phyloP scores from a whole-genome alignment of 495 filamentous ascomycete genomes.

The Neurospora sp. region DNA sequence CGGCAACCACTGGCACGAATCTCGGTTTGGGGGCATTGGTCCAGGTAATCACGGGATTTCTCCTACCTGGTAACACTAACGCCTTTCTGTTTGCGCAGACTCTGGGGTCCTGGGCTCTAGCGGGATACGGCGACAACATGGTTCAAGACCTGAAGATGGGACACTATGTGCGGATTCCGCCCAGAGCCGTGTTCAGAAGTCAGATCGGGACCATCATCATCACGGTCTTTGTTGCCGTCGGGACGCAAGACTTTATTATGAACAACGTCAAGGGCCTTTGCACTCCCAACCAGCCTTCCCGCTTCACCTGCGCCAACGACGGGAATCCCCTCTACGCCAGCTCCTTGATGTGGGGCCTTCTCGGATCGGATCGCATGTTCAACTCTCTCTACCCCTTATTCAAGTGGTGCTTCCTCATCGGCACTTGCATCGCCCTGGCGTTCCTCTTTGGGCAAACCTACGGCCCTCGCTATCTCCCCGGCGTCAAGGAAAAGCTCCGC shows the following conservation, averaged over 20 bases:
- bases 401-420: conserved; percentile 33
- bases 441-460: conserved; percentile 20
- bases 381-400: conserved; percentile 25
- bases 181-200: conserved; percentile 19
- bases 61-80: conserved; percentile 25
- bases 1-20: conserved; percentile 28
- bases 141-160: conserved; percentile 33
- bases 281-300: conserved; percentile 16
- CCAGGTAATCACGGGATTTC: conserved; percentile 25
- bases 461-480: conserved; percentile 24
- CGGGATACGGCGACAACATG: conserved; percentile 24
- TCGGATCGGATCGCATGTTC: conserved; percentile 31
- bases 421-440: conserved; percentile 19
- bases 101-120: conserved; percentile 24
- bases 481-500: conserved; percentile 17
- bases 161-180: conserved; percentile 24
- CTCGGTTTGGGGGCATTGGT: conserved; percentile 21
- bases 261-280: conserved; percentile 21
- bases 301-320: conserved; percentile 26
- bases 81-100: conserved; percentile 25
- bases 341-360: conserved; percentile 26
- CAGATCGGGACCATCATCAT: conserved; percentile 26
- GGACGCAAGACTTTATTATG: conserved; percentile 22
- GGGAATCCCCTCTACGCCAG: conserved; percentile 21
- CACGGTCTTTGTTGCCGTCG: conserved; percentile 23